phyloP scores from a whole-genome alignment of 192 early-diverging fungal genomes.

The Coemansia sp. region DNA sequence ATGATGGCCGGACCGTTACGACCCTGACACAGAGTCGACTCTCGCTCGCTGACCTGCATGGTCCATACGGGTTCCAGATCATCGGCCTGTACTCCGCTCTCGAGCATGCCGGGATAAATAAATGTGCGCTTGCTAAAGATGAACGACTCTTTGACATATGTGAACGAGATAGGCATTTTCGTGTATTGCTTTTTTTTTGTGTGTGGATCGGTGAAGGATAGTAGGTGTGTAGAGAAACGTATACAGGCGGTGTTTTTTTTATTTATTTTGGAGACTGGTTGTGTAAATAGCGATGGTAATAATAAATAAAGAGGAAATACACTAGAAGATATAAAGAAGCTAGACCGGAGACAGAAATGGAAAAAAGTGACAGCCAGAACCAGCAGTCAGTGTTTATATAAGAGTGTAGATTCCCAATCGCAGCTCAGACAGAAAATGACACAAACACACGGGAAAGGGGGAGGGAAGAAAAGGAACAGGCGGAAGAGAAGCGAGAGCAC shows the following conservation, averaged over 20 bases:
- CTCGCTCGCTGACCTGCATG: conserved; percentile 23
- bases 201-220: neutral
- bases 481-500: neutral
- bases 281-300: too few relatives aligned
- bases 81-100: conserved; percentile 20
- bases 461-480: neutral
- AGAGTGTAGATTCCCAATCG: neutral
- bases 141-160: conserved; percentile 43
- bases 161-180: conserved; percentile 39
- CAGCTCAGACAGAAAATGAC: neutral
- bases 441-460: neutral
- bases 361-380: neutral
- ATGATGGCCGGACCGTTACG: conserved; percentile 20
- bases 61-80: conserved; percentile 44
- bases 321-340: too few relatives aligned
- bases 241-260: neutral
- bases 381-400: neutral
- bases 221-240: neutral
- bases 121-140: conserved; percentile 41
- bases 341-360: too few relatives aligned
- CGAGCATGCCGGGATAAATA: conserved; percentile 35
- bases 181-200: neutral
- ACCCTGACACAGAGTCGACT: conserved; percentile 13
- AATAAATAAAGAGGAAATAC: neutral
- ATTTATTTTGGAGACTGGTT: too few relatives aligned